Conservation (phyloP, 495 filamentous ascomycete genomes). For the Symbiotaphrina buchneri region DNA sequence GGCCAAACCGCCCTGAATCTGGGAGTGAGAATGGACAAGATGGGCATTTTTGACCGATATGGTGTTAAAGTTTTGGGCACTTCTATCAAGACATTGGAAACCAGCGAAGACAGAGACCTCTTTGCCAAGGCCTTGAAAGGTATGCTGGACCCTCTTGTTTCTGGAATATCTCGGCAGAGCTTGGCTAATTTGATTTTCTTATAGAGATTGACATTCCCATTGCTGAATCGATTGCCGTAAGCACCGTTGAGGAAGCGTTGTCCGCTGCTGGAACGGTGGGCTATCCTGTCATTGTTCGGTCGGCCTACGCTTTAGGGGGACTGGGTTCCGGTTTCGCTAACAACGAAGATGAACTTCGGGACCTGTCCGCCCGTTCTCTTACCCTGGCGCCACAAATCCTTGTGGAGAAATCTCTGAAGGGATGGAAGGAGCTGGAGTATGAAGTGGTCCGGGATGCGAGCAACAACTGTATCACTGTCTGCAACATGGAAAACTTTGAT, state of each 20-base stretch:
- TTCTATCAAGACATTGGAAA: constrained; percentile 79
- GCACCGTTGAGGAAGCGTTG: constrained; percentile 75
- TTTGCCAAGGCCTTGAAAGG: constrained; percentile 66
- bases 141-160: not conserved
- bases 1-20: constrained; percentile 93
- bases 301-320: constrained; percentile 87
- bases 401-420: constrained; percentile 98
- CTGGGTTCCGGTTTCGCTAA: constrained; percentile 93
- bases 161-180: not conserved
- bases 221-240: constrained; percentile 80
- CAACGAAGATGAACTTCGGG: constrained; percentile 77
- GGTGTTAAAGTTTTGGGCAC: constrained; percentile 89
- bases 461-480: constrained; percentile 98
- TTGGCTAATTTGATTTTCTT: constrained; percentile 7
- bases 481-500: constrained; percentile 99
- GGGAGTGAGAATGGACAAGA: constrained; percentile 90
- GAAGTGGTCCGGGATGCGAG: constrained; percentile 90
- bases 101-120: constrained; percentile 86
- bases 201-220: constrained; percentile 92
- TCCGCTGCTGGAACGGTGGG: constrained; percentile 67
- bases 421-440: constrained; percentile 99
- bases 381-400: constrained; percentile 93
- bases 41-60: constrained; percentile 86
- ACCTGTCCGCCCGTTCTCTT: constrained; percentile 78
- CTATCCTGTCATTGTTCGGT: constrained; percentile 93